A percentile compares a stretch with the other conserved stretches of the same genome.
phyloP scores from a whole-genome alignment of 2,329 filamentous ascomycete species.

The Calonectria leucothoes region DNA sequence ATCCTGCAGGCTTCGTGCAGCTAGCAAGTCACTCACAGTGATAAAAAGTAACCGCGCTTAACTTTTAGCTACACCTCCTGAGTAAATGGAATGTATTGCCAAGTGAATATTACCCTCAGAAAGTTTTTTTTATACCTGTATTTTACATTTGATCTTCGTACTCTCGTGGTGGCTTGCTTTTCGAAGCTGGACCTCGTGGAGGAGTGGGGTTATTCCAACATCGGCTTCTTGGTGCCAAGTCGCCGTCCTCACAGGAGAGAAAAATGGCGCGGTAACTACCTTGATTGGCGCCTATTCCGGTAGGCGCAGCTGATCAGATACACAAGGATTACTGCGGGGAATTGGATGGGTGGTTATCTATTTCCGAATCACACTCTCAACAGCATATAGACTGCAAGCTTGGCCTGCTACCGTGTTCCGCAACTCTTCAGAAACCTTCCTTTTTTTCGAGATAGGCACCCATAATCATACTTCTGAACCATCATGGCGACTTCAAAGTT shows the following conservation, averaged over 20 bases:
- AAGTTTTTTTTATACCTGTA: no score
- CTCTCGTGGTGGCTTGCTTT: background rate
- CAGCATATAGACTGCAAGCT: background rate
- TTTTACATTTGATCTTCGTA: background rate
- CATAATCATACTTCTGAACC: background rate
- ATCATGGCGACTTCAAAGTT: conserved; percentile 30
- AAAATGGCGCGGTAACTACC: background rate
- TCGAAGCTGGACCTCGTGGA: background rate
- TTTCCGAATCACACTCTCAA: background rate
- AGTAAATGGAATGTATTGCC: background rate
- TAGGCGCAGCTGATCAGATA: background rate
- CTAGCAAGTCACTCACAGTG: background rate
- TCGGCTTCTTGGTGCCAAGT: background rate
- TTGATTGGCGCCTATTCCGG: background rate
- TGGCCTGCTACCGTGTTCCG: background rate
- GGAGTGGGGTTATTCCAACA: background rate
- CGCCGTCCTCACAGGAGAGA: background rate
- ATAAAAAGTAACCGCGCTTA: background rate
- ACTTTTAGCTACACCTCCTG: background rate
- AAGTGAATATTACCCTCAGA: background rate
- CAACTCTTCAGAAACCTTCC: background rate
- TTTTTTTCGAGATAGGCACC: background rate
- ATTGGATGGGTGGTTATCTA: background rate
- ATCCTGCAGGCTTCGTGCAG: background rate
- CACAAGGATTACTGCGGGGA: conserved; percentile 4